Conservation (phyloP, 441 rosid species). For the Populus trichocarpa region DNA sequence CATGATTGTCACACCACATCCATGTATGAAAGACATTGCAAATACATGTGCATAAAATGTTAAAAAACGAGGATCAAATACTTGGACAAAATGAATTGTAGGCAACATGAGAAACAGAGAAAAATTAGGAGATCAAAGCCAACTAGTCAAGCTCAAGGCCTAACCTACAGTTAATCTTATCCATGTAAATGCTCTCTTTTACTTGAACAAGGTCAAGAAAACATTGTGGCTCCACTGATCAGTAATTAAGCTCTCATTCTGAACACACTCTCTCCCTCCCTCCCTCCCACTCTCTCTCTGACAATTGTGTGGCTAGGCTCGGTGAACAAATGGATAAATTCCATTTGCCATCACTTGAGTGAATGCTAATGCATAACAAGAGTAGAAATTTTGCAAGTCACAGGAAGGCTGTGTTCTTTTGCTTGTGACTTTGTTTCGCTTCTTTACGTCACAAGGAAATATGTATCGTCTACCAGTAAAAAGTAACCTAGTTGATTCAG, state of each 20-base stretch:
- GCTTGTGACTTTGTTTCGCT: slow-evolving; percentile 18
- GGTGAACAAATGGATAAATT: not conserved
- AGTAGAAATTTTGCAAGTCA: slow-evolving; percentile 1
- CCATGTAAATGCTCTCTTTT: slow-evolving; percentile 38
- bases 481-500: slow-evolving; percentile 36
- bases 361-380: slow-evolving; percentile 3
- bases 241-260: slow-evolving; percentile 11
- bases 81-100: slow-evolving; percentile 35
- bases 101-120: slow-evolving; percentile 28
- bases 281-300: not conserved
- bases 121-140: slow-evolving; percentile 33
- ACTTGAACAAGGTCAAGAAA: slow-evolving; percentile 24
- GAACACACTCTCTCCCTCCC: not conserved
- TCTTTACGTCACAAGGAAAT: not conserved
- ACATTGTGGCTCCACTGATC: slow-evolving; percentile 29
- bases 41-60: not conserved
- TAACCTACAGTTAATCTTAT: slow-evolving; percentile 45
- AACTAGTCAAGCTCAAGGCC: slow-evolving; percentile 25
- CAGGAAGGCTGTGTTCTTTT: slow-evolving; percentile 3
- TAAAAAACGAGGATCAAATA: not conserved
- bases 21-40: not conserved
- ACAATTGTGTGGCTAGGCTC: slow-evolving; percentile 12
- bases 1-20: not conserved
- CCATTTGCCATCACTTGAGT: not conserved
- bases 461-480: slow-evolving; percentile 53